Evolutionary conservation across 139 green algal genomes (phyloP), one percentile per base, ranked within the genome.

Genomic region (Prasinococcaceae sp.): DNA sequence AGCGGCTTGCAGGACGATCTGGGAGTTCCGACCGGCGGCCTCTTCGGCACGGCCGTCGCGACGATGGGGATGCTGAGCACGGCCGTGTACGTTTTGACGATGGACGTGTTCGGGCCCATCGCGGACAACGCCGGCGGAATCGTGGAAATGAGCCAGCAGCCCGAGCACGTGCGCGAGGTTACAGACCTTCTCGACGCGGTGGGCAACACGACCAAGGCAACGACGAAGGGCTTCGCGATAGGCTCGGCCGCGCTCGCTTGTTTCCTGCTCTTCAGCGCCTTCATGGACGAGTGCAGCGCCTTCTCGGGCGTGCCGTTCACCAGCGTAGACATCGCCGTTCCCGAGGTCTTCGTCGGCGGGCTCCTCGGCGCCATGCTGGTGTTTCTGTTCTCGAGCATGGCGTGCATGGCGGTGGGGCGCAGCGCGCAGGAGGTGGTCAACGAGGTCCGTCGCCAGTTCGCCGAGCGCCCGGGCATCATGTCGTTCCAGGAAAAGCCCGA

Each of bases 121-220:
- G 59, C 65, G 0, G 79, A 87, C 63, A 86, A 86, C 45, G 78
- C 78, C 2, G 78, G 78, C 14, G 79, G 78, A n/a, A 82, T 85
- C 40, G 78, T 74, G 16, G 79, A 85, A 59, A 85, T 87, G 79
- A 63, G 53, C 17, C 14, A 69, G 10, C 65, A 73, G 49, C 32
- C 57, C 6, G 29, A 30, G 22, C 8, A 30, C 28, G 63, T 78
- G 36, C 48, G 69, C 45, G 70, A 77, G 19, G 55, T 53, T 42
- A 74, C 76, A 16, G 79, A 86, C 57, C 36, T 70, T 12, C 63
- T 84, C 17, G 75, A 83, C 41, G 61, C 65, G 3, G 63, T 75
- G 14, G 75, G 67, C 25, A 84, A 84, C 59, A 84, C 77, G 20
- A 84, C 77, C 9, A 67, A 73, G 32, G 78, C 78, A 22, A 84